A percentile compares a stretch with the other conserved stretches of the same genome.
Conservation (phyloP, 2,329 filamentous ascomycete species). For the Fusarium cicatricum region DNA sequence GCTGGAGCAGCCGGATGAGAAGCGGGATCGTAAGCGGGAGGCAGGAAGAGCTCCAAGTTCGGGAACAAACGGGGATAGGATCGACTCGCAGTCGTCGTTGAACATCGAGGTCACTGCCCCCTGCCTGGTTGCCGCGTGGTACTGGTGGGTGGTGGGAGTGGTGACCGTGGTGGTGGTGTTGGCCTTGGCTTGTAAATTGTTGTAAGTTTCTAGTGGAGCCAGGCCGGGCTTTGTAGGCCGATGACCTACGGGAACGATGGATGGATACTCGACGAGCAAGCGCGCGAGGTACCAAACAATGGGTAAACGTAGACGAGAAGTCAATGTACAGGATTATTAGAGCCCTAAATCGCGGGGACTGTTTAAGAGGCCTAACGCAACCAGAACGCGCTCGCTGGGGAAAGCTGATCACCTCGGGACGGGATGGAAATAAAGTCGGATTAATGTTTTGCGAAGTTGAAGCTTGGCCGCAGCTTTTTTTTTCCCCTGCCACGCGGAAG, state of each 20-base stretch:
- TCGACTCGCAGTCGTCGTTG: slow-evolving; percentile 25
- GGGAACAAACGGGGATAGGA: slow-evolving; percentile 25
- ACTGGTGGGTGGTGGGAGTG: slow-evolving; percentile 38
- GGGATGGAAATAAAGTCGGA: not conserved
- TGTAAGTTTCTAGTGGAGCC: slow-evolving; percentile 36
- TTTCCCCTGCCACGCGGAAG: slow-evolving; percentile 30
- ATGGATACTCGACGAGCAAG: slow-evolving; percentile 37
- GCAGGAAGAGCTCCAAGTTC: slow-evolving; percentile 20
- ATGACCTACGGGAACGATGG: slow-evolving; percentile 33
- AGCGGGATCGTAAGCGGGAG: slow-evolving; percentile 21
- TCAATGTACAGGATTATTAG: slow-evolving; percentile 16
- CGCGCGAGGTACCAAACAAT: slow-evolving; percentile 24
- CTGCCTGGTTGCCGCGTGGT: slow-evolving; percentile 39
- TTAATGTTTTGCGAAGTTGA: slow-evolving; percentile 8
- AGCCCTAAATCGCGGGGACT: slow-evolving; percentile 5
- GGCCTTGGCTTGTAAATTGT: slow-evolving; percentile 32
- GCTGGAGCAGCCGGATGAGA: slow-evolving; percentile 13
- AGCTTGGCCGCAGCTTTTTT: slow-evolving; percentile 10
- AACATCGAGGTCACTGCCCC: slow-evolving; percentile 37
- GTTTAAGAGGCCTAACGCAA: slow-evolving; percentile 1
- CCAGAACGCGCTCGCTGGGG: slow-evolving; percentile 13
- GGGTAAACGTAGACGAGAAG: slow-evolving; percentile 14
- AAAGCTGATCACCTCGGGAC: not conserved
- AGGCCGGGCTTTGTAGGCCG: slow-evolving; percentile 34
- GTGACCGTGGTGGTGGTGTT: slow-evolving; percentile 39